Evolutionary conservation across 108 stramenopile species (phyloP), one percentile per base, ranked within the genome.

Genomic region (Nannochloropsis oceanica): DNA sequence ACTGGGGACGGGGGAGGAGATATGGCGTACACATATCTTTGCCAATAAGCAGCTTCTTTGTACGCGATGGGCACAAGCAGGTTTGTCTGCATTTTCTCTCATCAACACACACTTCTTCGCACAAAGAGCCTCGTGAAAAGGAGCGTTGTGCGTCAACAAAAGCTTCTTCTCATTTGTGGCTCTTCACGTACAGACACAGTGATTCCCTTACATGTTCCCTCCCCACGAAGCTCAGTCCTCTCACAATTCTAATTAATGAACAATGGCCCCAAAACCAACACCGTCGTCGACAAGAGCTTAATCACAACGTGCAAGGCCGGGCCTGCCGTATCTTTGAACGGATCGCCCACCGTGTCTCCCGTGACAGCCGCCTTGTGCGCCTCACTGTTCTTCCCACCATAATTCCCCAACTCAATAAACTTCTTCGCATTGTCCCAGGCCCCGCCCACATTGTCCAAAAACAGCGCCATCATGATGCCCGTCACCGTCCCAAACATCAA

Each of bases 351-450:
- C 7, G 97, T 97, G 89, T 97, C 97, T 27, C 97, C 97, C 12
- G 94, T 94, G 25, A 97, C 92, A 50, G 94, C 93, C 10, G 97
- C 95, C 91, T 97, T 97, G 94, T 97, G 97, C 9, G 92, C 93
- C 81, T 94, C 95, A 25, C 88, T 89, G 42, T 83, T 93, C 92
- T 97, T 95, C 13, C 93, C 93, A 2, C 93, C 93, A 79, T 90
- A 89, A 84, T 93, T 89, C 12, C 92, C 93, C 24, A 92, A 79
- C 86, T 94, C 94, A 44, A 94, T 89, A 84, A 94, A 96, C 93
- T 97, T 97, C 91, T 97, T 97, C 81, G 96, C 91, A 93, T 97
- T 97, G 87, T 97, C 97, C 97, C 97, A 97, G 26, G 97, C 97
- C 79, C 97, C 97, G 20, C 97, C 97, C n/a, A 95, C 95, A 91